Percentiles rank a stretch among this genome's conserved stretches.
Conservation (phyloP, 2,329 filamentous ascomycete genomes). For the Monilinia vaccinii-corymbosi region DNA sequence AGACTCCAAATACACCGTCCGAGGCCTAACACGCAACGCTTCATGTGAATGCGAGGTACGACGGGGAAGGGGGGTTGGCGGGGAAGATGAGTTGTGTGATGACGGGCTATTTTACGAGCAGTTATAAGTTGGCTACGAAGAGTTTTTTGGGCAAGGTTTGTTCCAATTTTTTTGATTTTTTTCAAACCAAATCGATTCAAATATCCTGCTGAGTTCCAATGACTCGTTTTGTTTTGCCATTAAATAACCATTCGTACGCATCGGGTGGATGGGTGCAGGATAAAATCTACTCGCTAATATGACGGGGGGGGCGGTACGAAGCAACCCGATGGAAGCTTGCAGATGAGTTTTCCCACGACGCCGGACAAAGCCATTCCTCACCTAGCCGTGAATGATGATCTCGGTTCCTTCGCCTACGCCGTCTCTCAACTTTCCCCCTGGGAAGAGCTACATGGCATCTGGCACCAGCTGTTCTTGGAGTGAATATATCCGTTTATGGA, state of each 20-base stretch:
- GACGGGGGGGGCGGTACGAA: conserved; percentile 16
- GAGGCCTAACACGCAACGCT: conserved; percentile 39
- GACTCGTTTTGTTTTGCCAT: too few species aligned
- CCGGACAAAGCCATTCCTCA: conserved; percentile 31
- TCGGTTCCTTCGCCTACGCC: conserved; percentile 27
- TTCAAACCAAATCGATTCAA: neutral
- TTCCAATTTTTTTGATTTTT: neutral
- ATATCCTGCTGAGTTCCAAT: neutral
- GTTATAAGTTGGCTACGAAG: conserved; percentile 37
- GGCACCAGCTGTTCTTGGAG: conserved; percentile 13
- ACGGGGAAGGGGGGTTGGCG: conserved; percentile 30
- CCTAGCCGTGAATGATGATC: conserved; percentile 38
- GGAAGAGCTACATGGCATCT: conserved; percentile 19
- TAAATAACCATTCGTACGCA: too few species aligned
- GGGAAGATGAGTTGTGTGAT: conserved; percentile 38
- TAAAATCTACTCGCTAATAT: neutral
- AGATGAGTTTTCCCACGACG: conserved; percentile 39
- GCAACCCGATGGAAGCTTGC: conserved; percentile 34
- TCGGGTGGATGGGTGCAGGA: neutral
- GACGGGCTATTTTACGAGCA: conserved; percentile 32
- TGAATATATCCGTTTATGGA: conserved; percentile 18
- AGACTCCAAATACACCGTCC: conserved; percentile 36
- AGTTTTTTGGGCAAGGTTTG: conserved; percentile 40
- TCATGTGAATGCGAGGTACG: conserved; percentile 34
- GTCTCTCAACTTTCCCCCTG: conserved; percentile 22